These are phyloP conservation scores for Vitis hybrid DNA, from an alignment of 177 flowering plant species.

Conservation along the genomic window DNA sequence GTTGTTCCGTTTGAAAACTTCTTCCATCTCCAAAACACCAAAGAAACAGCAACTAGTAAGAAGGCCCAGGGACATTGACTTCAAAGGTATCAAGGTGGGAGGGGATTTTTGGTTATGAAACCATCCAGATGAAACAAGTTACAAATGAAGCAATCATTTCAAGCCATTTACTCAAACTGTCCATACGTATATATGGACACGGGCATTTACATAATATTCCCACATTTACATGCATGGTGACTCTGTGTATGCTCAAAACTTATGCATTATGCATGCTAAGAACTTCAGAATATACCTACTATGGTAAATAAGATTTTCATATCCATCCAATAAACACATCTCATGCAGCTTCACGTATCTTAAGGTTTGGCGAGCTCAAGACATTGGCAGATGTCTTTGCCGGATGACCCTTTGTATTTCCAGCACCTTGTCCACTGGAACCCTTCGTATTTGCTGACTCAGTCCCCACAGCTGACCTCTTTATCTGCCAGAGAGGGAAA, in stretches of 20 bases:
- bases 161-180: neutral
- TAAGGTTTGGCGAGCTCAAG: conserved; percentile 40
- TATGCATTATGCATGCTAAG: neutral
- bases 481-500: conserved; percentile 47
- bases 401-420: conserved; percentile 48
- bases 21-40: too few relatives aligned
- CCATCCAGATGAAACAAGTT: too few relatives aligned
- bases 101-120: too few relatives aligned
- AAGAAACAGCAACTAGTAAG: too few relatives aligned
- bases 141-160: too few relatives aligned
- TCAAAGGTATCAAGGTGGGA: too few relatives aligned
- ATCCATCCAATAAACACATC: neutral
- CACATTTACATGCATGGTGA: too few relatives aligned
- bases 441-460: conserved; percentile 45
- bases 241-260: neutral
- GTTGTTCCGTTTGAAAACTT: too few relatives aligned
- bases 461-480: conserved; percentile 50
- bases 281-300: neutral
- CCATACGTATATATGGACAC: neutral
- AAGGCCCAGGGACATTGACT: too few relatives aligned
- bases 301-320: neutral
- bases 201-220: neutral
- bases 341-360: conserved; percentile 29
- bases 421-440: conserved; percentile 52
- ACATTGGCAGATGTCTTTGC: conserved; percentile 45